phyloP scores from a whole-genome alignment of 495 filamentous ascomycete species.

The Venustampulla echinocandica region DNA sequence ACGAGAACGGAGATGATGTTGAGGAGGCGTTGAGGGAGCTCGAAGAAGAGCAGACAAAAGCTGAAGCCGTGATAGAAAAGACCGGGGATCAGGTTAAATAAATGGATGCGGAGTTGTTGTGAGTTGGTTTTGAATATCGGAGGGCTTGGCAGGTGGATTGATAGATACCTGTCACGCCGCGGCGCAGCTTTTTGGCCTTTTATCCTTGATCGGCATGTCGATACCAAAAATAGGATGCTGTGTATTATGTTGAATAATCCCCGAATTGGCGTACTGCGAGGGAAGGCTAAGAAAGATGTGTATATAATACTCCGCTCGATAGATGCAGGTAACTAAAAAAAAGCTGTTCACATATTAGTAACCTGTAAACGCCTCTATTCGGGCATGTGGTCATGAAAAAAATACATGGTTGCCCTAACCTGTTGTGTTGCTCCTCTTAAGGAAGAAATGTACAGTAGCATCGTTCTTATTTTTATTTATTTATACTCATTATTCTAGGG shows the following conservation, averaged over 20 bases:
- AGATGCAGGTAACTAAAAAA: background rate
- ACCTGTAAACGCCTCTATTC: too few relatives aligned
- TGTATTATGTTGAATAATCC: background rate
- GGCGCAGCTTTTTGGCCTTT: background rate
- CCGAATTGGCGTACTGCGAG: background rate
- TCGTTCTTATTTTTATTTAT: too few relatives aligned
- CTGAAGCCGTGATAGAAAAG: slow-evolving; percentile 12
- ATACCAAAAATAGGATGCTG: background rate
- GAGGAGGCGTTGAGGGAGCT: background rate
- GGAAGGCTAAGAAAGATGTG: background rate
- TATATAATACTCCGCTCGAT: background rate
- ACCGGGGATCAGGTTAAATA: slow-evolving; percentile 8
- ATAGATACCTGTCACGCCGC: background rate
- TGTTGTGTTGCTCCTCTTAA: too few relatives aligned
- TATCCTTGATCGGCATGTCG: background rate
- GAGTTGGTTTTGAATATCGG: background rate
- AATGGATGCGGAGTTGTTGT: background rate
- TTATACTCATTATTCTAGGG: too few relatives aligned
- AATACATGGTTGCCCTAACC: too few relatives aligned
- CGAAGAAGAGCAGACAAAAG: slow-evolving; percentile 1
- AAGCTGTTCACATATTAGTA: too few relatives aligned
- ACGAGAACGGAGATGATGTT: background rate
- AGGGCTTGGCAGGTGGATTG: background rate
- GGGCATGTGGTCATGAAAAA: too few relatives aligned
- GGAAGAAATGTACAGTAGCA: too few relatives aligned